Base-by-base conservation (phyloP, 495 filamentous ascomycete species). In the Annulohypoxylon maeteangense region DNA sequence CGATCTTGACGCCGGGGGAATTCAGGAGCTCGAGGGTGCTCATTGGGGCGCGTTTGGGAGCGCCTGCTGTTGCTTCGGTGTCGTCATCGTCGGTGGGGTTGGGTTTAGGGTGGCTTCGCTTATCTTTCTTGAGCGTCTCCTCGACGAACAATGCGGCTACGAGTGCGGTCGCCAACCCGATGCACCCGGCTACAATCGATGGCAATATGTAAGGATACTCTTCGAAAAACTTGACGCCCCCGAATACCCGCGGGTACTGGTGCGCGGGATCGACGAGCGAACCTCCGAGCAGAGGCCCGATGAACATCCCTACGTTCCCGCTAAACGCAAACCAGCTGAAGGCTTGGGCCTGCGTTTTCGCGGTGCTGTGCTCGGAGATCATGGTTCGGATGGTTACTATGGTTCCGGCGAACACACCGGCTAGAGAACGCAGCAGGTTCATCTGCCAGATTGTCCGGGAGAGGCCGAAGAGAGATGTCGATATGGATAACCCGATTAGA, bases 261-360 rank as follows among this genome's bases (percentile, higher is more conserved):
- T 78, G 67, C 6, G 83, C 87, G 8, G 91, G 90, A 51, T 87
- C 82, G n/a, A 87, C 86, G 10, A 93, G 80, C 5, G 80, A 80
- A 54, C 90, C 90, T 54, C 88, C 90, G 50, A 93, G 74, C 2
- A 92, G 54, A 18, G 90, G 89, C 0, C 91, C 91, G 4, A 91
- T 36, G 68, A 91, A 86, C 23, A 92, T 87, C n/a, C 91, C 91
- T 18, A 92, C 1, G 70, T 92, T 92, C 23, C 88, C 85, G 3
- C 81, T 79, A 67, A 93, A 91, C 18, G 90, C 88, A 71, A 92
- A 93, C 81, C 87, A 90, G 71, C 88, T 88, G 76, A 93, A 93
- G 10, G 89, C 88, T 23, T 83, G 78, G 1, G 90, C 91, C 75
- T 92, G 90, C 1, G 88, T 91, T 72, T 83, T 84, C 23, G 82